These are phyloP conservation scores for Boletellus deceptivus DNA, from an alignment of 1,284 basidiomycete genomes.

Conservation along the genomic window DNA sequence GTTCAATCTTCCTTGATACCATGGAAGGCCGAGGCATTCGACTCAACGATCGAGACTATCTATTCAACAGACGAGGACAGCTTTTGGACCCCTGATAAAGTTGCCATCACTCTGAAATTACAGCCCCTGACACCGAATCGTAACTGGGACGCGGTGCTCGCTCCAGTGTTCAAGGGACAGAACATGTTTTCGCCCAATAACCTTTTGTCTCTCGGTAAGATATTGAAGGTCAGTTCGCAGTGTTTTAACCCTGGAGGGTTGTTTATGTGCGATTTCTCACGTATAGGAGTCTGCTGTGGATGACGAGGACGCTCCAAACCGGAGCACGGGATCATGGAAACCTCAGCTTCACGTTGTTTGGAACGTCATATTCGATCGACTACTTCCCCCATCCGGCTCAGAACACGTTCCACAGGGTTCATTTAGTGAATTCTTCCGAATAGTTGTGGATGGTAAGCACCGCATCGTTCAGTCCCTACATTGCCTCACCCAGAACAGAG, in stretches of 20 bases:
- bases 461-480: neutral
- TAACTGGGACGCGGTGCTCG: conserved; percentile 69
- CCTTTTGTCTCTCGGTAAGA: conserved; percentile 68
- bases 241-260: neutral
- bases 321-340: conserved; percentile 72
- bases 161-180: conserved; percentile 75
- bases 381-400: conserved; percentile 54
- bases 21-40: conserved; percentile 74
- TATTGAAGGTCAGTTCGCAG: conserved; percentile 64
- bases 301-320: conserved; percentile 47
- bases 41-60: conserved; percentile 49
- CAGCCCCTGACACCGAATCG: conserved; percentile 58
- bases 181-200: conserved; percentile 71
- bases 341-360: conserved; percentile 92
- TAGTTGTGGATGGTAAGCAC: conserved; percentile 82
- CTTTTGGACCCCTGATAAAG: conserved; percentile 84
- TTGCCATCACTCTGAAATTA: conserved; percentile 77
- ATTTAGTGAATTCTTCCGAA: conserved; percentile 88
- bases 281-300: conserved; percentile 58
- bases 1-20: conserved; percentile 55
- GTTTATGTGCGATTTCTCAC: conserved; percentile 5
- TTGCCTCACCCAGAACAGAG: conserved; percentile 49
- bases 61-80: conserved; percentile 34
- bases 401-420: conserved; percentile 50
- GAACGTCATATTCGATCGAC: conserved; percentile 78